phyloP scores from a whole-genome alignment of 2,329 filamentous ascomycete species.

The Talaromyces albobiverticillius region DNA sequence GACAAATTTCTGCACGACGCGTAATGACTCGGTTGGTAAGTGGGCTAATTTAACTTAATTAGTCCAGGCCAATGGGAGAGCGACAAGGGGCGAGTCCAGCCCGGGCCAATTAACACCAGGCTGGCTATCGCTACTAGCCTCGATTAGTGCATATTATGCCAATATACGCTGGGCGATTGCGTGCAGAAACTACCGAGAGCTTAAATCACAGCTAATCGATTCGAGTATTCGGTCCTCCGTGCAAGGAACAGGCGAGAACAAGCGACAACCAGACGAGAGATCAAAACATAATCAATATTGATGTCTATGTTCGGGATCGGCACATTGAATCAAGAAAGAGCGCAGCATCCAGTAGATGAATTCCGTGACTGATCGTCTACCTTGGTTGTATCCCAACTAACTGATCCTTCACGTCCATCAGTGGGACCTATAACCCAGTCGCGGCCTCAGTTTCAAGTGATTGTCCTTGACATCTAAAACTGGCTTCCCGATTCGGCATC shows the following conservation, averaged over 20 bases:
- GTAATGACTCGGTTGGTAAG: constrained; percentile 1
- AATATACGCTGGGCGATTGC: background rate
- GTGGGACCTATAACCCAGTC: background rate
- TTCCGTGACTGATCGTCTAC: too few species aligned
- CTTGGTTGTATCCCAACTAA: too few species aligned
- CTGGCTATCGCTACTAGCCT: background rate
- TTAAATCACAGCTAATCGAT: background rate
- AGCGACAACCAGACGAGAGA: too few species aligned
- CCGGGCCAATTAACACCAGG: background rate
- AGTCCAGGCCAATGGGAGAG: background rate
- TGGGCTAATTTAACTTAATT: background rate
- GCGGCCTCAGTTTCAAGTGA: background rate
- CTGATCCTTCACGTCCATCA: background rate
- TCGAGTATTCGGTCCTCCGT: background rate
- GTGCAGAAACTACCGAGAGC: constrained; percentile 10
- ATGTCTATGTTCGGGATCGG: too few species aligned
- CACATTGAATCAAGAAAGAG: too few species aligned
- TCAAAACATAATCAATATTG: too few species aligned
- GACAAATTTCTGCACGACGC: background rate
- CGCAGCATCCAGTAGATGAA: too few species aligned
- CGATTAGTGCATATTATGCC: background rate
- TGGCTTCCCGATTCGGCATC: background rate
- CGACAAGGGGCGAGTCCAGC: too few species aligned
- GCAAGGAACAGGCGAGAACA: too few species aligned
- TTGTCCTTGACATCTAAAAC: background rate